Evolutionary conservation across 1,284 basidiomycete species (phyloP), one percentile per base, ranked within the genome.

Genomic region (Ceratobasidium sp.): DNA sequence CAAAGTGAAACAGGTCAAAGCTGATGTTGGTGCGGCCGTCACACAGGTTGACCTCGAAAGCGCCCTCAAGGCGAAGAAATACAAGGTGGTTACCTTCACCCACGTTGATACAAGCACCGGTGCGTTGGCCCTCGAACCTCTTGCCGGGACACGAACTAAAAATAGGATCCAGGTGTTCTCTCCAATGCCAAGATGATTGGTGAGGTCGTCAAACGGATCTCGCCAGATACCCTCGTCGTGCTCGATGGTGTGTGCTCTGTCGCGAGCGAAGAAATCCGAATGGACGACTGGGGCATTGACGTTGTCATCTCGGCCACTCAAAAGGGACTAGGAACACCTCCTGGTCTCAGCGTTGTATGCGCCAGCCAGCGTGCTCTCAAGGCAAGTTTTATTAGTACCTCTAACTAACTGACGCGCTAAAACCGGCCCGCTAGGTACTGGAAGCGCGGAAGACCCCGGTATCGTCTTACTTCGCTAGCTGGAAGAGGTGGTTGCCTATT

Each of bases 171-270:
- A 83, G 91, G 85, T 71, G 96, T 99, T 12, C 85, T 99, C 50
- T 93, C 93, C 31, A 86, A 96, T 75, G 90, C 91, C 54, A 89
- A 92, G 76, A 86, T 85, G 42, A 87, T 98, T 74, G 87, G 89
- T 25, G 86, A 88, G 73, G 84, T 89, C 3, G 91, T 96, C 68
- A 86, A 85, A 75, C 83, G 85, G 53, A 85, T 93, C 74, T 94
- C 93, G 1, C 96, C 97, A 3, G 87, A 93, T 35, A 93, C 95
- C 0, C 83, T 99, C 71, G 91, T 98, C 65, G 84, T 94, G 22
- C 82, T 96, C 69, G 96, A 99, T 77, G 94, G 88, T 47, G 97
- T 99, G 32, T 99, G 97, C 82, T 90, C 94, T 6, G 95, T 98
- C 13, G 96, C 92, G 0, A 95, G 91, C 74, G 96, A 99, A 79